Base-by-base conservation (phyloP, 495 filamentous ascomycete genomes). In the Hypoxylon crocopeplum region DNA sequence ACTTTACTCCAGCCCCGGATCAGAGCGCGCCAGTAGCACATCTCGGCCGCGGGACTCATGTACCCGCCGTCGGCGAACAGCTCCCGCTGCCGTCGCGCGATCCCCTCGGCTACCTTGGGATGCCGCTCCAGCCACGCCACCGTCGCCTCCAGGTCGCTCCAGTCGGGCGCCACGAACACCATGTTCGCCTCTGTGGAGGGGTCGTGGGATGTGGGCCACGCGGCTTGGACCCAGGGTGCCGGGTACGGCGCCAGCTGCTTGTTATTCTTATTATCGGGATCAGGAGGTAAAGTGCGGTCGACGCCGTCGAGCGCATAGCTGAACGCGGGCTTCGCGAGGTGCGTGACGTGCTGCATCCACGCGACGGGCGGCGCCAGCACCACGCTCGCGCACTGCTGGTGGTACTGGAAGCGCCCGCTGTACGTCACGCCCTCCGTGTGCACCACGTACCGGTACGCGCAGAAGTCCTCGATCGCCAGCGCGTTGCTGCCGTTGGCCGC, bases 401-500 rank as follows among this genome's bases (percentile, higher is more conserved):
- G 75, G 68, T 76, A 82, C 59, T 80, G 80, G 46, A 84, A 76
- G 29, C 80, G 72, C 3, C 81, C 84, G 34, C 78, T 81, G 64
- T 86, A 86, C 7, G 83, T 79, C 17, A 85, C 72, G 1, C 83
- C 83, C 71, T 87, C 85, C n/a, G 83, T 84, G 60, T 86, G 81
- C 16, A 86, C 62, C 11, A 82, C 68, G 62, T 81, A 82, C 39
- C 76, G 78, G 62, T 80, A 81, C 48, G 68, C 62, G 62, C 81
- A 84, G 58, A 82, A 82, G 12, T 77, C 77, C 50, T 79, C 67
- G 59, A 82, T 75, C 1, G 59, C 54, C 8, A 80, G 57, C 15
- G 76, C 72, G 57, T 81, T 81, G 25, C 57, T 73, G 12, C 64
- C 58, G 56, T 74, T 66, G 7, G 42, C 46, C 8, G 69, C 24